Percentiles rank a stretch among this genome's conserved stretches.
These are phyloP conservation scores for Xylariales sp. DNA, from an alignment of 2,329 filamentous ascomycete genomes.

Conservation along the genomic window DNA sequence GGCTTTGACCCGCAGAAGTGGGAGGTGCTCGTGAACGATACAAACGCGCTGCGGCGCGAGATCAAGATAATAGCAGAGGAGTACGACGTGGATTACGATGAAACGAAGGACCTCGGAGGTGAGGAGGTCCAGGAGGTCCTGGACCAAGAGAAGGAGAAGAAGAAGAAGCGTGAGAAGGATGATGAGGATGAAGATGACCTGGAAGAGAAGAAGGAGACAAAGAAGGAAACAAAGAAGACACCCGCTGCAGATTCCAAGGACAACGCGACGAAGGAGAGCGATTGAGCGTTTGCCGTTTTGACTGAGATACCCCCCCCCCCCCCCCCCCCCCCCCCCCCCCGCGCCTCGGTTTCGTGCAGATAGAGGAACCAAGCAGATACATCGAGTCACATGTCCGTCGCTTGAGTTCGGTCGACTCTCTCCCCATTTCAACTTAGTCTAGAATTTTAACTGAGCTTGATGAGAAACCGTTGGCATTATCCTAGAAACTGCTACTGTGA, in stretches of 20 bases:
- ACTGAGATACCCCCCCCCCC: constrained; percentile 8
- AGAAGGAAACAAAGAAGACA: constrained; percentile 22
- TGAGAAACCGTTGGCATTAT: no score
- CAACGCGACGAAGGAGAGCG: constrained; percentile 2
- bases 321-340: no score
- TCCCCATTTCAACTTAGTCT: no score
- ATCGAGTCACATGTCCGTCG: no score
- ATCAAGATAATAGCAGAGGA: constrained; percentile 77
- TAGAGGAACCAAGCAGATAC: no score
- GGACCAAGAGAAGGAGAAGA: constrained; percentile 44
- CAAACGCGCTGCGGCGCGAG: constrained; percentile 71
- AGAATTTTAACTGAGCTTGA: no score
- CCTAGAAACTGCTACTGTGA: no score
- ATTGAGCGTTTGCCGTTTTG: background rate
- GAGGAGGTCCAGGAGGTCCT: constrained; percentile 57
- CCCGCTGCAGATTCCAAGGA: constrained; percentile 5
- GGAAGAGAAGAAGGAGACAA: constrained; percentile 26
- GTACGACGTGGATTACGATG: constrained; percentile 89
- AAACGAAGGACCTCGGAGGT: constrained; percentile 67
- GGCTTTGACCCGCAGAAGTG: constrained; percentile 75
- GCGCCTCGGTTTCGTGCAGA: no score
- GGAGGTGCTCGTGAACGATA: constrained; percentile 76
- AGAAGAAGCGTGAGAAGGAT: constrained; percentile 30
- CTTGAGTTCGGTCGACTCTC: no score
- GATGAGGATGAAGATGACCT: constrained; percentile 33